These are phyloP conservation scores for Staphylotrichum longicolle DNA, from an alignment of 495 filamentous ascomycete genomes.

Conservation along the genomic window DNA sequence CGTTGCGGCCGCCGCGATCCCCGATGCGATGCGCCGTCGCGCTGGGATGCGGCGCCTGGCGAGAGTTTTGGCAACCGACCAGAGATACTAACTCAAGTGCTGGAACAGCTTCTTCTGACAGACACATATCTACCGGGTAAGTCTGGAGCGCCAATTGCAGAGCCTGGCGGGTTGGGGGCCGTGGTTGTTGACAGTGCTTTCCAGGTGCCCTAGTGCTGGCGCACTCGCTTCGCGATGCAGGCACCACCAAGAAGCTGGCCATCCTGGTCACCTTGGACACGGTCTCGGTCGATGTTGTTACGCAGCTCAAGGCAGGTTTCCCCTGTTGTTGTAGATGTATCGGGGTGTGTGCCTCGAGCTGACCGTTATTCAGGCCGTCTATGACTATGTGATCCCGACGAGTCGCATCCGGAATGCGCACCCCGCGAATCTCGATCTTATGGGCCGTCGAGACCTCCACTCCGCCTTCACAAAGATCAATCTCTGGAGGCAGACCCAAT, in stretches of 20 bases:
- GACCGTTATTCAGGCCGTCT: conserved; percentile 60
- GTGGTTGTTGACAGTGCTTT: conserved; percentile 23
- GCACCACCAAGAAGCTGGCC: conserved; percentile 80
- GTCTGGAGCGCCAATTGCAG: conserved; percentile 27
- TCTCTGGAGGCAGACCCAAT: conserved; percentile 89
- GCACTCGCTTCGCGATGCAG: conserved; percentile 90
- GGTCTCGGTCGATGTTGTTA: conserved; percentile 67
- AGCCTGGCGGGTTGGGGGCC: conserved; percentile 7
- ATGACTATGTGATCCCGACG: conserved; percentile 86
- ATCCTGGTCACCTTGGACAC: conserved; percentile 77
- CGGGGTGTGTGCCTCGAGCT: conserved; percentile 1
- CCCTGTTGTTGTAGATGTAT: conserved; percentile 4
- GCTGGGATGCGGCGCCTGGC: not conserved
- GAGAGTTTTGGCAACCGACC: not conserved
- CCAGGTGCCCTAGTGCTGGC: conserved; percentile 88
- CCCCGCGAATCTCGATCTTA: conserved; percentile 81
- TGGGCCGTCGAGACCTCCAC: conserved; percentile 86
- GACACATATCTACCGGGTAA: conserved; percentile 88
- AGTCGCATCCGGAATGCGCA: conserved; percentile 69
- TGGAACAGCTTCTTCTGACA: conserved; percentile 74
- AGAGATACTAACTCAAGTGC: conserved; percentile 30
- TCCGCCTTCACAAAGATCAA: conserved; percentile 95
- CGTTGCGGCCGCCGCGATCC: not conserved
- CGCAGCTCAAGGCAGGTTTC: conserved; percentile 63
- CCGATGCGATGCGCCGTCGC: not conserved